These are phyloP conservation scores for Aspergillus sp. DNA, from an alignment of 2,329 filamentous ascomycete species.

Conservation along the genomic window DNA sequence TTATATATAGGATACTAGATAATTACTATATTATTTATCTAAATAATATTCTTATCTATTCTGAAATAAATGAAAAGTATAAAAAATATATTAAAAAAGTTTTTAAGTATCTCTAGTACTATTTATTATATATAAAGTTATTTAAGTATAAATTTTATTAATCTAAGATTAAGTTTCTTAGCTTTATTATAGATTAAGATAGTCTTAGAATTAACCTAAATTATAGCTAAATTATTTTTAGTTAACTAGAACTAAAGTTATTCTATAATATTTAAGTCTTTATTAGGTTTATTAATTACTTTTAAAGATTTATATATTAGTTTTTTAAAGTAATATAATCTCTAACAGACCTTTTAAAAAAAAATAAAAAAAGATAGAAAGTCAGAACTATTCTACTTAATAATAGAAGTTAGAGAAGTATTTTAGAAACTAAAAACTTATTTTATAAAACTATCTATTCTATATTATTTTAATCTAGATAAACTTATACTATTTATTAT, in stretches of 20 bases:
- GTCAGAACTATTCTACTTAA: too few relatives aligned
- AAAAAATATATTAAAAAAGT: neutral
- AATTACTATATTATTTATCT: neutral
- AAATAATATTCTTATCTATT: neutral
- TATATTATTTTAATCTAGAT: too few relatives aligned
- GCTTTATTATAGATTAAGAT: neutral
- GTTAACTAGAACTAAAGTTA: neutral
- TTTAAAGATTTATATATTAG: neutral
- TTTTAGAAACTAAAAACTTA: too few relatives aligned
- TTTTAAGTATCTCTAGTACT: neutral
- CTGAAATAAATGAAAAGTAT: neutral
- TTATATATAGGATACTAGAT: neutral
- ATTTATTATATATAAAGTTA: neutral
- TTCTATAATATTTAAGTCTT: neutral
- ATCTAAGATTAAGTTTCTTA: neutral
- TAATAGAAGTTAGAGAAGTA: too few relatives aligned
- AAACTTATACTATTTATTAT: too few relatives aligned
- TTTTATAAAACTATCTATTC: too few relatives aligned
- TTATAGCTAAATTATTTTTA: too few relatives aligned
- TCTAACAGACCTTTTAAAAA: neutral
- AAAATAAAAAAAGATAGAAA: neutral
- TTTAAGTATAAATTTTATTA: neutral
- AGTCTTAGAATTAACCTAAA: too few relatives aligned
- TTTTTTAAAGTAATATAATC: neutral
- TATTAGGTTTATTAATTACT: neutral